Conservation (phyloP, 768 basidiomycete genomes). For the Lyophyllum atratum region DNA sequence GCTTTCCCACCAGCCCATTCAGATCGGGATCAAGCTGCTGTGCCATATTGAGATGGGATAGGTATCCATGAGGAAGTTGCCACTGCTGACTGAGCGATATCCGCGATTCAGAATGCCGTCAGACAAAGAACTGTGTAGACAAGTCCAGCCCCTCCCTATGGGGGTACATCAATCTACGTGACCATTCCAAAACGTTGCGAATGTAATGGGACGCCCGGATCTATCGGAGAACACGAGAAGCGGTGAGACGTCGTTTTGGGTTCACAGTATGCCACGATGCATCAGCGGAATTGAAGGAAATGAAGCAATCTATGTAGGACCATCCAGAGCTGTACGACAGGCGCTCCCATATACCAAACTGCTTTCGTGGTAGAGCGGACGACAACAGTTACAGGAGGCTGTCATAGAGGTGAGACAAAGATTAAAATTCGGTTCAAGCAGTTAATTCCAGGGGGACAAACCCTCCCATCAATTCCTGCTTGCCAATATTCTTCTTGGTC, state of each 20-base stretch:
- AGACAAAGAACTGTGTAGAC: constrained; percentile 19
- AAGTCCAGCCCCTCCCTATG: constrained; percentile 15
- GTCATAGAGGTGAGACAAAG: constrained; percentile 12
- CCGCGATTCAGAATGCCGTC: constrained; percentile 26
- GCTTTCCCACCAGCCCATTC: constrained; percentile 19
- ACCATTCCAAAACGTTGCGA: constrained; percentile 5
- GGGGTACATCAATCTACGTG: constrained; percentile 17
- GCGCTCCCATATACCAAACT: neutral
- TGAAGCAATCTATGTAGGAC: neutral
- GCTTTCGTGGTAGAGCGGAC: neutral
- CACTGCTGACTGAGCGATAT: constrained; percentile 21
- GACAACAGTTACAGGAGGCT: constrained; percentile 12
- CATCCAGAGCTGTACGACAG: neutral
- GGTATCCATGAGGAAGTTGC: constrained; percentile 24
- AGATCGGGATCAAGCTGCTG: constrained; percentile 26
- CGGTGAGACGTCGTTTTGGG: constrained; percentile 2
- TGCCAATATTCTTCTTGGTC: constrained; percentile 8
- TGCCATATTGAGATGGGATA: constrained; percentile 20
- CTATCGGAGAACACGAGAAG: constrained; percentile 18
- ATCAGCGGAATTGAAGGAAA: neutral
- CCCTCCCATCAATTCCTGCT: constrained; percentile 9
- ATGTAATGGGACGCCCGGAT: constrained; percentile 22
- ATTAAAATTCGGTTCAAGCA: constrained; percentile 10
- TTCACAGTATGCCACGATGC: neutral
- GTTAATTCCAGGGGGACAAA: constrained; percentile 19